A percentile compares a stretch with the other conserved stretches of the same genome.
Evolutionary conservation across 352 stramenopile genomes (phyloP).

Genomic region (Globisporangium megalacanthum): DNA sequence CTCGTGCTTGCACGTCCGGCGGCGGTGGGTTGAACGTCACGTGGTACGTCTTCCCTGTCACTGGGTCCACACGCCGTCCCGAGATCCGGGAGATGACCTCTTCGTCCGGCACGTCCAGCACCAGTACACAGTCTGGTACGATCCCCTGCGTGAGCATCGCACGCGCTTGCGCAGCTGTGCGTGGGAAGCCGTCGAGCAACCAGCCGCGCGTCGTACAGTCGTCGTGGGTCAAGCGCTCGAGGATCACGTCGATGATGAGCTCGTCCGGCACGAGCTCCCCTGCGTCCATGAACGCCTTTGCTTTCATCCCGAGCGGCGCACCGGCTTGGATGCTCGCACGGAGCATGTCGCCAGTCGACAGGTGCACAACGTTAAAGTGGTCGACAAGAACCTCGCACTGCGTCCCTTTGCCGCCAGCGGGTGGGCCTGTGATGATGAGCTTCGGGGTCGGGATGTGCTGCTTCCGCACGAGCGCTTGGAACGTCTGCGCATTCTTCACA

Average conservation of each 20-base stretch:
- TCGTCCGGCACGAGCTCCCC: constrained; percentile 90
- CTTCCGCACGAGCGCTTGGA: constrained; percentile 28
- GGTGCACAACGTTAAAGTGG: constrained; percentile 87
- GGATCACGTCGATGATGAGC: constrained; percentile 87
- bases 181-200: constrained; percentile 93
- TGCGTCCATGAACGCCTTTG: constrained; percentile 88
- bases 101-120: constrained; percentile 93
- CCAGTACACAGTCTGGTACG: constrained; percentile 82
- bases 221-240: constrained; percentile 69
- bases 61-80: constrained; percentile 92
- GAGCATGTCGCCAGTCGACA: constrained; percentile 92
- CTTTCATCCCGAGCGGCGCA: constrained; percentile 56
- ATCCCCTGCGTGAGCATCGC: constrained; percentile 73
- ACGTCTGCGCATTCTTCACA: constrained; percentile 37
- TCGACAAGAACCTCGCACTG: constrained; percentile 91
- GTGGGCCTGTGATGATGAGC: constrained; percentile 88
- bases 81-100: constrained; percentile 95
- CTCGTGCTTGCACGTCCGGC: constrained; percentile 45
- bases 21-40: constrained; percentile 93
- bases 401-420: constrained; percentile 92
- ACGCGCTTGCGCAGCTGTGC: constrained; percentile 82
- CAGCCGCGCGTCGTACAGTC: constrained; percentile 87
- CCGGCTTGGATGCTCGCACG: constrained; percentile 77
- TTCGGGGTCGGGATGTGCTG: constrained; percentile 17
- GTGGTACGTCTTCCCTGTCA: constrained; percentile 93